Evolutionary conservation across 2,329 filamentous ascomycete species (phyloP), one percentile per base, ranked within the genome.

Genomic region (Aspergillus neotritici): DNA sequence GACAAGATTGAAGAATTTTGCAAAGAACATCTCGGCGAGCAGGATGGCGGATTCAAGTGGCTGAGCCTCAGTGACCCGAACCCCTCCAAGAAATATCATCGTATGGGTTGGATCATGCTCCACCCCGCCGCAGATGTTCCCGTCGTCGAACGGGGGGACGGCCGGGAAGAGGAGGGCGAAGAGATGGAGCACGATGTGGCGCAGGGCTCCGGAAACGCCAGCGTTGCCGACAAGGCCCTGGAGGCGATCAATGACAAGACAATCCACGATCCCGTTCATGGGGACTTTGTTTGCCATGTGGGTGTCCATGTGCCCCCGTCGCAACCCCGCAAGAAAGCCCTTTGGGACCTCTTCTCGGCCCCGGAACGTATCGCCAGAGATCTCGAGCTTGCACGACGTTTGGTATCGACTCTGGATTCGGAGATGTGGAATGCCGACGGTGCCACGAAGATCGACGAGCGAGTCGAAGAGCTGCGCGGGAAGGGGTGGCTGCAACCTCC

Each of bases 91-190:
- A 86, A 94, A 51, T 98, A 90, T 60, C 93, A 98, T 63, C 84
- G 93, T 15, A 97, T 98, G 66, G 93, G 93, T 15, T 98, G 94
- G 91, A 94, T 98, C 48, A 93, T 97, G 78, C 77, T 98, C 8
- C 86, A 97, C 58, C 85, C 88, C 12, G 81, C 81, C 11, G 76
- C 84, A 1, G 87, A 94, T 43, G 69, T 76, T 5, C 73, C 78
- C 36, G 75, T 82, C 10, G 72, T 83, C 47, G 87, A 94, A 54
- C 77, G 83, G 48, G 76, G 79, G n/a, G 86, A 93, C 53, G 78
- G 79, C 10, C 82, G 85, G 51, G 84, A 88, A 37, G 83, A 85
- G 54, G 73, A 78, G 32, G 73, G 75, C 12, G 78, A 79, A 43
- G 76, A 80, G 28, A 70, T 76, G 14, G 66, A 67, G 25, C 56